Conservation (phyloP, 1,284 basidiomycete genomes). For the Wolfiporia cocos region DNA sequence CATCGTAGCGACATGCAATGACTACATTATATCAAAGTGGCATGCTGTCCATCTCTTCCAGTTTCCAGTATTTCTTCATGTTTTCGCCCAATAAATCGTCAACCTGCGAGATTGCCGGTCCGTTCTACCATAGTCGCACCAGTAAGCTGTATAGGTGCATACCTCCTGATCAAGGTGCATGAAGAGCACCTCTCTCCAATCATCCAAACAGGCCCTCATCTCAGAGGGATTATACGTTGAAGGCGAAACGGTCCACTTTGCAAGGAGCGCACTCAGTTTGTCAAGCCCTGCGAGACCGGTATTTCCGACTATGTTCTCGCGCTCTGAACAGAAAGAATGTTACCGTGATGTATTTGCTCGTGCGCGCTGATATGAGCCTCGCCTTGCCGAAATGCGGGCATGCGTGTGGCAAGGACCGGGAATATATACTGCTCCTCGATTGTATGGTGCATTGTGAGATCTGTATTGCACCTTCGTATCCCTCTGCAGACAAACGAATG, state of each 20-base stretch:
- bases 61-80: constrained; percentile 58
- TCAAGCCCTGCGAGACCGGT: constrained; percentile 41
- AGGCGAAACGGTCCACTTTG: constrained; percentile 42
- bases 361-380: constrained; percentile 56
- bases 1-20: too few relatives aligned
- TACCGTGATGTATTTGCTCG: constrained; percentile 62
- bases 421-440: constrained; percentile 63
- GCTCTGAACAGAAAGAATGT: not conserved
- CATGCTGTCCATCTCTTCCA: constrained; percentile 51
- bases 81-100: constrained; percentile 55
- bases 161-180: constrained; percentile 66
- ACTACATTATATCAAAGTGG: too few relatives aligned
- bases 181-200: constrained; percentile 61
- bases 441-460: constrained; percentile 62
- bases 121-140: not conserved
- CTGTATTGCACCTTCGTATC: constrained; percentile 7
- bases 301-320: not conserved
- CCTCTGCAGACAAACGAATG: not conserved
- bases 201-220: constrained; percentile 54
- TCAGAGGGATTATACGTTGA: constrained; percentile 48
- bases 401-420: constrained; percentile 54
- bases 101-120: constrained; percentile 26
- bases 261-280: constrained; percentile 40
- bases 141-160: too few relatives aligned
- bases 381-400: constrained; percentile 52